Evolutionary conservation across 2,329 filamentous ascomycete genomes (phyloP).

Genomic region (Calonectria pseudoreteaudii): DNA sequence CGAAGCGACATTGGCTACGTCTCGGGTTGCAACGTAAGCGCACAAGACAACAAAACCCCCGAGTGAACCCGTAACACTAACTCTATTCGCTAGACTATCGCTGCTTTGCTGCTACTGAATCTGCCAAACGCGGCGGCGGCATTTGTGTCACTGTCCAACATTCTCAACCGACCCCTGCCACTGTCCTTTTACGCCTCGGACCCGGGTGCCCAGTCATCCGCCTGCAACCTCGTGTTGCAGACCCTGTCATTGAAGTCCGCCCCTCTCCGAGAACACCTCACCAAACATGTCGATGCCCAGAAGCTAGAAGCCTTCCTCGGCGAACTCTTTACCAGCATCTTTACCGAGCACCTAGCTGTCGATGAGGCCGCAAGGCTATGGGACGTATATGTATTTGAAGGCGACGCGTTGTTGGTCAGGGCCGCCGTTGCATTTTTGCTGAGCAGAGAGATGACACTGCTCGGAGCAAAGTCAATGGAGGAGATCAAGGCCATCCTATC

Average conservation of each 20-base stretch:
- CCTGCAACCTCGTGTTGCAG: conserved; percentile 76
- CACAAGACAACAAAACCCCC: conserved; percentile 1
- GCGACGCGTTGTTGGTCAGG: conserved; percentile 77
- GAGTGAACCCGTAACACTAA: conserved; percentile 24
- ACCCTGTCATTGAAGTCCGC: conserved; percentile 74
- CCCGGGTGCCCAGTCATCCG: conserved; percentile 73
- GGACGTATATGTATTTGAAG: conserved; percentile 88
- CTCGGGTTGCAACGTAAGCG: conserved; percentile 77
- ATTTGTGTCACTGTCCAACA: conserved; percentile 80
- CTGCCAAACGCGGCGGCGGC: conserved; percentile 71
- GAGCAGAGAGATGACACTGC: conserved; percentile 63
- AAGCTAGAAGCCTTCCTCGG: conserved; percentile 67
- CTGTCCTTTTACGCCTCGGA: conserved; percentile 82
- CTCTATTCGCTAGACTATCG: conserved; percentile 67
- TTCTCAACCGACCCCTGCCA: conserved; percentile 80
- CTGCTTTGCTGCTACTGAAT: conserved; percentile 79
- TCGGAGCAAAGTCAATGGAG: conserved; percentile 57
- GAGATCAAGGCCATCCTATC: conserved; percentile 57
- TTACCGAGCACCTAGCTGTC: conserved; percentile 72
- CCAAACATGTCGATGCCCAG: conserved; percentile 57
- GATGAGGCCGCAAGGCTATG: conserved; percentile 80
- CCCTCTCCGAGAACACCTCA: conserved; percentile 73
- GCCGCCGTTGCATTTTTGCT: conserved; percentile 77
- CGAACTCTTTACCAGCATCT: conserved; percentile 72
- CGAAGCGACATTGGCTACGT: conserved; percentile 84